Base-by-base conservation (phyloP, 2,329 filamentous ascomycete species). In the Alternaria novae-zelandiae region DNA sequence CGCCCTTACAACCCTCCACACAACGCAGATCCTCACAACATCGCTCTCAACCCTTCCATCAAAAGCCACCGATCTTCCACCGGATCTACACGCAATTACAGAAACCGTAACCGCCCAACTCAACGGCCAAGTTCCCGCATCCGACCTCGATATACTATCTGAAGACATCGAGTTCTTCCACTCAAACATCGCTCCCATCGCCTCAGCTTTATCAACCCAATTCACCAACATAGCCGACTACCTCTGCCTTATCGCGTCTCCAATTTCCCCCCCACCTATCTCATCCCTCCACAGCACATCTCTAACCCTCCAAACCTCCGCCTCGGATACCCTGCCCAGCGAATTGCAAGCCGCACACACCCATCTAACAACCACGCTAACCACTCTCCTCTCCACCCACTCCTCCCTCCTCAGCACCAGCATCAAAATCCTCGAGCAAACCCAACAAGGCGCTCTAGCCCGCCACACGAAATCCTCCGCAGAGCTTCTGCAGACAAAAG, bases 391-490 rank as follows among this genome's bases (percentile, higher is more conserved):
- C 7, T 54, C 65, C 4, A 67, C 77, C 0, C 80, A 84, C 65
- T 77, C 78, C 26, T 49, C 73, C 20, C 65, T 82, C 17, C 74
- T 83, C 11, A 74, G 79, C 45, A 70, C 74, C n/a, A 70, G 73
- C 43, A 82, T 85, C 53, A 76, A 75, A 15, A 77, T 80, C 32
- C 77, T 85, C 8, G 83, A 86, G 68, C 83, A 84, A 64, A 83
- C 79, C 0, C 79, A 83, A 36, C 82, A 85, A 65, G 83, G 83
- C 53, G 74, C 79, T 4, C 70, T 84, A 1, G 73, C 82, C 1
- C 76, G 83, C 1, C 73, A 75, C 45, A 78, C 78, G 3, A 80
- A 80, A 59, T 78, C 83, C 1, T 78, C 80, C 55, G 81, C 83
- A 1, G 83, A 84, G 41, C 80, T 81, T 44, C 69, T 84, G 0